A percentile compares a stretch with the other conserved stretches of the same genome.
Evolutionary conservation across 305 asterid genomes (phyloP).

Genomic region (Rubia peregrina): DNA sequence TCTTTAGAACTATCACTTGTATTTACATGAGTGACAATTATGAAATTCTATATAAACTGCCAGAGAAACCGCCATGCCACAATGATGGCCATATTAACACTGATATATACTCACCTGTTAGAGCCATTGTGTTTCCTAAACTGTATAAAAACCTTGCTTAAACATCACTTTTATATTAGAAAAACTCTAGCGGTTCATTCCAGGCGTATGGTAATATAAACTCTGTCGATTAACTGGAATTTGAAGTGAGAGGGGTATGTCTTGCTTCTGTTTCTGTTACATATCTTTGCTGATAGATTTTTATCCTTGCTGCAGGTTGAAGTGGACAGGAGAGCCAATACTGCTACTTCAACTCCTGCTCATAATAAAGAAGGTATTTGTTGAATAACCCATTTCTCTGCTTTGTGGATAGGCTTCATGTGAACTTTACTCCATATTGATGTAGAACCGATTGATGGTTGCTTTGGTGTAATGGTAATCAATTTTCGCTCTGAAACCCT

Average conservation of each 20-base stretch:
- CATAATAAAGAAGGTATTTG: constrained; percentile 52
- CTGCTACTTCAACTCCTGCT: constrained; percentile 44
- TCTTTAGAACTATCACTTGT: neutral
- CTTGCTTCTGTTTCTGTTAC: constrained; percentile 15
- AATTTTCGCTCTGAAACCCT: neutral
- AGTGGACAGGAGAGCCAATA: constrained; percentile 43
- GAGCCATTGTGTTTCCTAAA: neutral
- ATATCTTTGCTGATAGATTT: constrained; percentile 16
- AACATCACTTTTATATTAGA: neutral
- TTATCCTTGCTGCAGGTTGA: constrained; percentile 44
- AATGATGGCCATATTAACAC: neutral
- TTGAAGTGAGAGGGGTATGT: neutral
- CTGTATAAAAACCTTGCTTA: neutral
- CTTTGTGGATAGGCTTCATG: neutral
- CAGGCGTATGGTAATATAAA: neutral
- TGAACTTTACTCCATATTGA: neutral
- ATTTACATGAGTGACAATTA: neutral
- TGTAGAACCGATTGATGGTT: neutral
- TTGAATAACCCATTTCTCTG: neutral
- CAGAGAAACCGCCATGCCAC: neutral
- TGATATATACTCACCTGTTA: neutral
- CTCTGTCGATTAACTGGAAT: neutral
- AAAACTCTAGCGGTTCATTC: neutral
- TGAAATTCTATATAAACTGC: neutral
- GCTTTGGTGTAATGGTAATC: neutral